Conservation (phyloP, 1,139 yeast genomes). For the Williopsis jadinii region DNA sequence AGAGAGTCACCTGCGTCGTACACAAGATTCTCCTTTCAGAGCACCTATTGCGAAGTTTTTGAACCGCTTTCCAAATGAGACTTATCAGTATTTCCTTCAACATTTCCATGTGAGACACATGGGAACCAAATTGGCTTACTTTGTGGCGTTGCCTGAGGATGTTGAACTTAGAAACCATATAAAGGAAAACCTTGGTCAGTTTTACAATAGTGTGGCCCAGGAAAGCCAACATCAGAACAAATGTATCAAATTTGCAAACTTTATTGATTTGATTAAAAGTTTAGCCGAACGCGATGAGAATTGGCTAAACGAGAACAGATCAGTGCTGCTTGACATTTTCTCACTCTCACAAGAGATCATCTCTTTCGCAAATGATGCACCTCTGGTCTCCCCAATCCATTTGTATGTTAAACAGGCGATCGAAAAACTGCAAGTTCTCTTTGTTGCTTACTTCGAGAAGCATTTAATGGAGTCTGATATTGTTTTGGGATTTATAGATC, state of each 20-base stretch:
- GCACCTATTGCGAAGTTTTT: conserved; percentile 85
- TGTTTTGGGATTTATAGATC: conserved; percentile 44
- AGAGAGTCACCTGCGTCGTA: conserved; percentile 81
- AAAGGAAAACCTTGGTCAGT: conserved; percentile 40
- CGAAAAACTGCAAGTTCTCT: conserved; percentile 49
- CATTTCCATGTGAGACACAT: conserved; percentile 62
- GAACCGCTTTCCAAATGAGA: conserved; percentile 74
- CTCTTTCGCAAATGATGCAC: conserved; percentile 33
- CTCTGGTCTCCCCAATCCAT: conserved; percentile 54
- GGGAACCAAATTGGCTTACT: conserved; percentile 59
- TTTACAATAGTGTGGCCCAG: conserved; percentile 31
- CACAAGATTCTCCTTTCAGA: conserved; percentile 84
- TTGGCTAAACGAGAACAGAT: conserved; percentile 58
- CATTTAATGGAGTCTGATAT: conserved; percentile 30
- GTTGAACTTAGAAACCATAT: conserved; percentile 48
- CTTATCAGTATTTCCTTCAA: conserved; percentile 62
- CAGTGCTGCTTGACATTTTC: conserved; percentile 40
- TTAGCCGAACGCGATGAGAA: conserved; percentile 44
- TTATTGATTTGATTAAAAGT: conserved; percentile 56
- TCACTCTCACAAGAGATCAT: conserved; percentile 39
- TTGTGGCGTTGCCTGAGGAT: conserved; percentile 56
- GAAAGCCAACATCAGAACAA: conserved; percentile 49
- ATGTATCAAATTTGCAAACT: conserved; percentile 61
- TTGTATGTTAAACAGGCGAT: conserved; percentile 73
- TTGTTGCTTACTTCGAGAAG: conserved; percentile 40